Base-by-base conservation (phyloP, 2,329 filamentous ascomycete species). In the Fusarium brachygibbosum region DNA sequence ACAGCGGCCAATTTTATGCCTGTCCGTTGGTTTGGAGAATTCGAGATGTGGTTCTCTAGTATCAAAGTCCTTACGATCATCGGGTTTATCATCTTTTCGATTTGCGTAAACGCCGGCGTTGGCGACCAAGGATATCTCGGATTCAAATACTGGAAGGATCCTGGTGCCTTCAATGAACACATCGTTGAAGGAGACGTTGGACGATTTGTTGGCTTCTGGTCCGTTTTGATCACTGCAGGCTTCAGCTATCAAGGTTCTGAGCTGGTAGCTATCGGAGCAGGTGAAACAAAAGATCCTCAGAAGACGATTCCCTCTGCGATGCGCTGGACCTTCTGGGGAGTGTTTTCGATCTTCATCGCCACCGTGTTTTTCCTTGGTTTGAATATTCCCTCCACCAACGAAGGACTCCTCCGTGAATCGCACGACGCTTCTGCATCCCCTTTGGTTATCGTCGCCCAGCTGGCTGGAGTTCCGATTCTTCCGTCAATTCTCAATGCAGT, bases 401-500 rank as follows among this genome's bases (percentile, higher is more conserved):
- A 83, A 86, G 59, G 76, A 84, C 86, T 69, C 14, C 52, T 86
- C 28, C 86, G 86, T 53, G 86, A 86, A 80, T 4, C 86, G 82
- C 62, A 66, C 1, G 19, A 81, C 77, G 74, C 88, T 8, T 84
- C 83, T 5, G 85, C 88, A 3, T 89, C 86, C 16, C 89, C 89
- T 1, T 87, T 89, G 76, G 87, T 89, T 23, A 86, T 89, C 61
- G 90, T 90, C 28, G 92, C 93, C 79, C 84, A 89, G 73, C 82
- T 86, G 12, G 84, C 90, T 5, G 84, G 87, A 9, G 92, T 94
- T 70, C 79, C 81, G 2, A 84, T 84, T 1, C 84, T 93, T 2
- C 86, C 90, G 67, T 87, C 86, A 41, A 83, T 92, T 66, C 88
- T 92, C 79, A 92, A 93, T 73, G 89, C 85, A 34, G 87, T 87